Base-by-base conservation (phyloP, 108 stramenopile genomes). In the Skeletonema costatum region DNA sequence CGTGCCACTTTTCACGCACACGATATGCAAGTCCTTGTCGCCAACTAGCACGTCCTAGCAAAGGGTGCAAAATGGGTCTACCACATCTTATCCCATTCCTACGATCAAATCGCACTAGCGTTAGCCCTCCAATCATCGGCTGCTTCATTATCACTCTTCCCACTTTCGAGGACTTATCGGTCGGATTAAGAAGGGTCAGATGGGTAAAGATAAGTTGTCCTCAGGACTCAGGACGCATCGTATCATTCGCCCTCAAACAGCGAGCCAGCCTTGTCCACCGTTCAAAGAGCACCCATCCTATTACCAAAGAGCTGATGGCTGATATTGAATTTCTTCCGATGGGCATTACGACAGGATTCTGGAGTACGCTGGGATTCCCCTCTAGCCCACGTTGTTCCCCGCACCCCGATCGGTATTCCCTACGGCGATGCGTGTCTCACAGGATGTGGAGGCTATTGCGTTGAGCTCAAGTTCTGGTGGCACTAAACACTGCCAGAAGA, bases 21-120 rank as follows among this genome's bases (percentile, higher is more conserved):
- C 3, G 35, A 36, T 4, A 36, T 36, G 41, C 41, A 42, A 42
- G 41, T 12, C 0, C 11, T 42, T 1, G 41, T 42, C 7, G 41
- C 9, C 7, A 78, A 33, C 39, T 78, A 3, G 77, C 53, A 0
- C 21, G 64, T 10, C 17, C 70, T 5, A n/a, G 76, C 59, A 2
- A 69, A 77, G 25, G 76, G 67, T 8, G 58, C 60, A 14, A 5
- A 2, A 2, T 77, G 76, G 69, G 67, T 77, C 2, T 77, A 58
- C 33, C 67, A 77, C 62, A 42, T 77, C 1, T 21, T 77, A 5
- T 33, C 63, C 7, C 77, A 70, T 32, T 7, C 70, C 16, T 77
- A 77, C n/a, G 35, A 64, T 5, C 71, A 70, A 6, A 71, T 78
- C 10, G 60, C 70, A 13, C 29, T 58, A 17, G 77, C 77, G 0